These are phyloP conservation scores for Exophiala phaeomuriformis DNA, from an alignment of 2,329 filamentous ascomycete genomes.

Conservation along the genomic window DNA sequence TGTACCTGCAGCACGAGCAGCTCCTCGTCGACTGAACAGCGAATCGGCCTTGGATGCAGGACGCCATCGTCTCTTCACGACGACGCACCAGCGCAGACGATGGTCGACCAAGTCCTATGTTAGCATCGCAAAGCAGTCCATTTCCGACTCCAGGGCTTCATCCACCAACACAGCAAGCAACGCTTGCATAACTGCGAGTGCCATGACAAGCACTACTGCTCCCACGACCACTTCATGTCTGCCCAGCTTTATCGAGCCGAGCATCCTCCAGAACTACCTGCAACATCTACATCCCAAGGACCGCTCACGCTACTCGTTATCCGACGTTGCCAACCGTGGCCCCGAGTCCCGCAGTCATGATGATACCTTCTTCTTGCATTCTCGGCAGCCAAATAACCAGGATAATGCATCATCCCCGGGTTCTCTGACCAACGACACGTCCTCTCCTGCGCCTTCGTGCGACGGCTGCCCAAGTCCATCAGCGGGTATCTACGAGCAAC, in stretches of 20 bases:
- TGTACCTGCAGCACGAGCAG: not conserved
- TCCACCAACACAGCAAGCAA: not conserved
- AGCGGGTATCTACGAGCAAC: constrained; percentile 10
- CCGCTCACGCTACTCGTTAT: constrained; percentile 13
- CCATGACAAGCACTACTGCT: not conserved
- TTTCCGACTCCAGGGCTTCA: constrained; percentile 6
- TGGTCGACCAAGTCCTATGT: not conserved
- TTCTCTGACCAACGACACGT: constrained; percentile 12
- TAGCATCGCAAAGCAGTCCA: constrained; percentile 8
- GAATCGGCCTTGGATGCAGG: constrained; percentile 1
- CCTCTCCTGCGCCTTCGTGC: constrained; percentile 7
- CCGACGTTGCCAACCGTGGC: constrained; percentile 4
- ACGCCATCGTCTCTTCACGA: constrained; percentile 6
- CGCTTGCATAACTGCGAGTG: not conserved
- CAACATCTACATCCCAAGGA: constrained; percentile 21
- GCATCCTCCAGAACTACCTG: constrained; percentile 17
- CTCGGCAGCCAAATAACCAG: not conserved
- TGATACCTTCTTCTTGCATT: not conserved
- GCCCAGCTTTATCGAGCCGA: constrained; percentile 21
- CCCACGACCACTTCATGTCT: constrained; percentile 8
- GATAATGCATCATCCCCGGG: constrained; percentile 14
- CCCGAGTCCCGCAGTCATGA: not conserved
- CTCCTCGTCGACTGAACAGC: constrained; percentile 4
- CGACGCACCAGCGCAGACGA: constrained; percentile 1
- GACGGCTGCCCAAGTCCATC: constrained; percentile 14